These are phyloP conservation scores for Apiospora sp. DNA, from an alignment of 2,329 filamentous ascomycete species.

Conservation along the genomic window DNA sequence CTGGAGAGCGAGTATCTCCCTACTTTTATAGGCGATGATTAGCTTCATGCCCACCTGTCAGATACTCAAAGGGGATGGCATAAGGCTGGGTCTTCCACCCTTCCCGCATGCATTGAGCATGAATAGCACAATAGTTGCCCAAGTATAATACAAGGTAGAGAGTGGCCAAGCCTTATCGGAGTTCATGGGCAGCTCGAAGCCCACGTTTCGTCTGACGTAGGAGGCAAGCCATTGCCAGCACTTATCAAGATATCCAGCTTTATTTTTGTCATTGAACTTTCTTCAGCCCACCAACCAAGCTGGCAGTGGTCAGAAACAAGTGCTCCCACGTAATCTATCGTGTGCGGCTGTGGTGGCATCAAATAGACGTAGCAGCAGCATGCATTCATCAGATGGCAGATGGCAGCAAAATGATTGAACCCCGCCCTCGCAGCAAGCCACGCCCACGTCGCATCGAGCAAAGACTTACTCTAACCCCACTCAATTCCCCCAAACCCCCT, in stretches of 20 bases:
- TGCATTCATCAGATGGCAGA: background rate
- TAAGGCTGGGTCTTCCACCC: background rate
- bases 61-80: background rate
- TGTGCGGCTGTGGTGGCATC: background rate
- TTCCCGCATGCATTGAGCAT: background rate
- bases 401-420: background rate
- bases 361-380: background rate
- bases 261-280: background rate
- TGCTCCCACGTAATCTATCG: background rate
- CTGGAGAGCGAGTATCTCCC: background rate
- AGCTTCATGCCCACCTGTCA: background rate
- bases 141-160: background rate
- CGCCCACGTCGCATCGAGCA: background rate
- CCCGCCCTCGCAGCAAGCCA: conserved; percentile 11
- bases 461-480: background rate
- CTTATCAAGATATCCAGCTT: background rate
- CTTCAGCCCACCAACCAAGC: background rate
- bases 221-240: background rate
- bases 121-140: background rate
- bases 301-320: background rate
- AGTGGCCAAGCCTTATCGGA: background rate
- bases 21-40: background rate
- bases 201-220: background rate
- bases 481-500: too few relatives aligned
- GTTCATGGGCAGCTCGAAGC: background rate